Evolutionary conservation across 345 rosid species (phyloP), one percentile per base, ranked within the genome.

Genomic region (Eucalyptus coolabah): DNA sequence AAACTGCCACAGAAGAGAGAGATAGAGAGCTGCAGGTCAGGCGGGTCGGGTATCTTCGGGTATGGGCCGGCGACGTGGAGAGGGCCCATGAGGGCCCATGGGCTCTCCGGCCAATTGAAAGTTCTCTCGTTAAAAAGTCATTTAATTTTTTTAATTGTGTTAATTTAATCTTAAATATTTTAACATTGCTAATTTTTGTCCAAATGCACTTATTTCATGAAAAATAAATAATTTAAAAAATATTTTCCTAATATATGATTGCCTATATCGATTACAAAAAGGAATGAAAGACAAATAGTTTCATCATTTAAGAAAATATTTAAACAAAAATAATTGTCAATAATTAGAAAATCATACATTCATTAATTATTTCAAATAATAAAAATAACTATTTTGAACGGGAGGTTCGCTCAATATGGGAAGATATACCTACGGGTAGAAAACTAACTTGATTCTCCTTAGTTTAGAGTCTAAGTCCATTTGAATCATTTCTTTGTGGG

Each of bases 121-220:
- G 4, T 53, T 53, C 59, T 53, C 24, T 19, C 10, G 10, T 7
- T 53, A 3, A 53, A 19, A 1, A 19, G 56, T 53, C 5, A 19
- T 2, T 2, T 9, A 9, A 24, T 0, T 0, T 56, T 56, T 56
- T 24, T 56, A 24, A 24, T 10, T 24, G 1, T 28, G 3, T 28
- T 7, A 13, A 60, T 60, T 6, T 13, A 28, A 28, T 12, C 2
- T 1, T 60, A 60, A 28, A 63, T 2, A 0, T 63, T 30, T 30
- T 24, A 10, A 24, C 0, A 24, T 24, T 24, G 0, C 0, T 0
- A 56, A 56, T 56, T 24, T 24, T 10, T 56, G 0, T 0, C 2
- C 8, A 4, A 28, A 5, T 63, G 30, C 4, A 30, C 0, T 30
- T 63, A 3, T 30, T 32, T 19, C 2, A 0, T 2, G 4, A 0